Conservation (phyloP, 2,329 filamentous ascomycete genomes). For the Cercospora sojina region DNA sequence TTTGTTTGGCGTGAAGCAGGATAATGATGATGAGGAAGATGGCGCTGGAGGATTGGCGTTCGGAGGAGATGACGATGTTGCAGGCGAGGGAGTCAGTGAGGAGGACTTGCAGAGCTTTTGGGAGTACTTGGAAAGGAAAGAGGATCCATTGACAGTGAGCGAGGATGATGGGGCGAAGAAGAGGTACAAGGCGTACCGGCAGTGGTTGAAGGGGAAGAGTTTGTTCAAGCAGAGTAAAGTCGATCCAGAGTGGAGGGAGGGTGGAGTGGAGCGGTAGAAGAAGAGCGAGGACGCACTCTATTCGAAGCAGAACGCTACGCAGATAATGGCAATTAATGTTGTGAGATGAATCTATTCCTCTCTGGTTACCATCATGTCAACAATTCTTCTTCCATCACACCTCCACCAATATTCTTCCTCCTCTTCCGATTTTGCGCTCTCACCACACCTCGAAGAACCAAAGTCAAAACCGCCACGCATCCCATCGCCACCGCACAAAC, state of each 20-base stretch:
- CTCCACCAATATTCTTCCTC: background rate
- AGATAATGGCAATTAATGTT: background rate
- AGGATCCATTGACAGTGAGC: constrained; percentile 82
- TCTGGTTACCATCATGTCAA: background rate
- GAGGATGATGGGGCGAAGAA: constrained; percentile 88
- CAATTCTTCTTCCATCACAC: background rate
- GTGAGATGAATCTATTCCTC: background rate
- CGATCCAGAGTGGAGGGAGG: constrained; percentile 46
- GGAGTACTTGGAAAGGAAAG: constrained; percentile 72
- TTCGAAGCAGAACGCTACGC: no score
- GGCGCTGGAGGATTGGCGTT: constrained; percentile 35
- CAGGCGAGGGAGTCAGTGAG: constrained; percentile 52
- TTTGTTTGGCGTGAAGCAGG: constrained; percentile 41
- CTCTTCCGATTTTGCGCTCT: constrained; percentile 36
- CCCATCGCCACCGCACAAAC: constrained; percentile 54
- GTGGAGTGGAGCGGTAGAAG: constrained; percentile 8
- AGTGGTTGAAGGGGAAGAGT: constrained; percentile 91
- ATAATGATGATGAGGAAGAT: constrained; percentile 41
- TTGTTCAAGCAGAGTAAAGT: constrained; percentile 81
- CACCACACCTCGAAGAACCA: constrained; percentile 45
- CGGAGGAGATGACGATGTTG: constrained; percentile 45
- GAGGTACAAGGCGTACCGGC: constrained; percentile 91
- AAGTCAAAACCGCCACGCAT: constrained; percentile 46
- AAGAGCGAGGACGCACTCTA: no score
- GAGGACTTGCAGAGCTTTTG: constrained; percentile 71